Base-by-base conservation (phyloP, 805 yeast genomes). In the Kuraishia borneana region DNA sequence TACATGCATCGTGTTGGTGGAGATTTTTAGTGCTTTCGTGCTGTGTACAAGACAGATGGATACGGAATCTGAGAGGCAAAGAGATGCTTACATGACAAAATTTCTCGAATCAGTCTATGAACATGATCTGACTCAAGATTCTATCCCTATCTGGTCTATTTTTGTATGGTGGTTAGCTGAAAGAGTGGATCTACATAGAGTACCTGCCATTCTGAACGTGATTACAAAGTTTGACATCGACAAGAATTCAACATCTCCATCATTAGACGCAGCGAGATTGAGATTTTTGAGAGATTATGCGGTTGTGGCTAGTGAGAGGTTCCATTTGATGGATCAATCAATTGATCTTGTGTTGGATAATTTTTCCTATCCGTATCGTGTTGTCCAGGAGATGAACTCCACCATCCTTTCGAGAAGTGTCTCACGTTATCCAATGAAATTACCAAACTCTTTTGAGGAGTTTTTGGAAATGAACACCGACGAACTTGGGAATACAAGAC, bases 91-190 rank as follows among this genome's bases (percentile, higher is more conserved):
- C 34, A 46, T 81, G 17, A 46, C 63, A 1, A 43, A 39, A 1
- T 73, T 71, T 37, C 50, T 83, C 27, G 44, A 47, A 0, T 42
- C 49, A 1, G 65, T 76, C 4, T 61, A 84, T 22, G 58, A 62
- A 5, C 56, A 65, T 22, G 83, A 78, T 31, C 53, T 89, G 36
- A 70, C 83, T 1, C 94, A 85, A 3, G 92, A 87, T 21, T 79
- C 77, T 3, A 55, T 67, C 26, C 70, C 66, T 14, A 73, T 82
- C 27, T 92, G 96, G 96, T 64, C 65, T 23, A 68, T 84, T 0
- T 70, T 83, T 33, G 62, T 79, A 3, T 78, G 84, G 79, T 80
- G 85, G 82, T 47, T 75, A 2, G 81, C 85, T 0, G 53, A 73
- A 0, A 77, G 72, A 43, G 61, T 75, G 26, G 94, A 83, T 51